Evolutionary conservation across 2,329 filamentous ascomycete genomes (phyloP).

Genomic region (Pseudocercospora fuligena): DNA sequence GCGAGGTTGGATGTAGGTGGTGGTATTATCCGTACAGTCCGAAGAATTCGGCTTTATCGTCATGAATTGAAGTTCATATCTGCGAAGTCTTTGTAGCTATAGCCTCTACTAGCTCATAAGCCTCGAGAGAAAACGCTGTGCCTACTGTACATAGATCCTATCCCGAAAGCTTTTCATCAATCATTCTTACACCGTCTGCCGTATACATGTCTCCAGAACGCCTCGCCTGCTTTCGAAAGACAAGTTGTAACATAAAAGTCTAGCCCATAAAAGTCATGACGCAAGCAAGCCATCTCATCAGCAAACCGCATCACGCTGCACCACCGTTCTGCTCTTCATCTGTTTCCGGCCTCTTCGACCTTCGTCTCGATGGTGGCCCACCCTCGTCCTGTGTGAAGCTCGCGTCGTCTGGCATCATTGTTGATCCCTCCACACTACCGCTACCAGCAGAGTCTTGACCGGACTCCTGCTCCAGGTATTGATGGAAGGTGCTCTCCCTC

Average conservation of each 20-base stretch:
- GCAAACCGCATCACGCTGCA: background rate
- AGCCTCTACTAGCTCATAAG: background rate
- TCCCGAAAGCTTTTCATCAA: background rate
- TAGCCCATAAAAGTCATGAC: background rate
- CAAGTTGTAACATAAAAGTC: background rate
- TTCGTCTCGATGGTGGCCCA: conserved; percentile 9
- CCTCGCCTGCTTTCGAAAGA: conserved; percentile 7
- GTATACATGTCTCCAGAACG: conserved; percentile 7
- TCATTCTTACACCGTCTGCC: conserved; percentile 5
- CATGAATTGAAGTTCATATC: background rate
- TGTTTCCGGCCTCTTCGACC: background rate
- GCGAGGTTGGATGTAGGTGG: background rate
- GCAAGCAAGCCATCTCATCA: background rate
- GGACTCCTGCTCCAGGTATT: conserved; percentile 13
- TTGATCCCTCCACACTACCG: conserved; percentile 5
- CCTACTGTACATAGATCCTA: background rate
- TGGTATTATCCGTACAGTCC: no score
- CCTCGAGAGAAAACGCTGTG: background rate
- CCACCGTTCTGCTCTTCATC: background rate
- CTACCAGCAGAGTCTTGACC: conserved; percentile 1
- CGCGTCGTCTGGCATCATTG: conserved; percentile 4
- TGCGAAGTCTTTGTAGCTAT: background rate
- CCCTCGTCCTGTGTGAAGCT: conserved; percentile 17
- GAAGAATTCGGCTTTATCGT: no score
- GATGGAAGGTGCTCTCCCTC: conserved; percentile 48